Conservation (phyloP, 2,329 filamentous ascomycete species). For the Colletotrichum euphorbiae region DNA sequence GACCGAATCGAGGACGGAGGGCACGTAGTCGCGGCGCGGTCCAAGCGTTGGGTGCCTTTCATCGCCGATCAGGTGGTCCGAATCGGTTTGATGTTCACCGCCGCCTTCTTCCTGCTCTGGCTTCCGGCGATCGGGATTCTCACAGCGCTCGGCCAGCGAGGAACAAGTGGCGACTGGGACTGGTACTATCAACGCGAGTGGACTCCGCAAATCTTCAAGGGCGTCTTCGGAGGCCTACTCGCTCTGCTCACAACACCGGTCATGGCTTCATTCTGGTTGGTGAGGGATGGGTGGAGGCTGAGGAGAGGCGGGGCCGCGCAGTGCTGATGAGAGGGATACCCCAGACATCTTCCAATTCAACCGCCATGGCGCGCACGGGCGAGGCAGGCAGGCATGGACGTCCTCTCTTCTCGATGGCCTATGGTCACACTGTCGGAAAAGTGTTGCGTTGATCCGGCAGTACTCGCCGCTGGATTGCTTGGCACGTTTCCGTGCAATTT, state of each 20-base stretch:
- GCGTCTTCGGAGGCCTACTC: slow-evolving; percentile 59
- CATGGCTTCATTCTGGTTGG: slow-evolving; percentile 63
- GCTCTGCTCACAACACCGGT: slow-evolving; percentile 60
- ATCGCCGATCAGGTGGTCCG: slow-evolving; percentile 51
- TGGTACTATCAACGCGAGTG: slow-evolving; percentile 57
- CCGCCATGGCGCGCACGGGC: no score
- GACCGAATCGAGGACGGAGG: slow-evolving; percentile 43
- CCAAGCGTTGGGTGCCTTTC: slow-evolving; percentile 41
- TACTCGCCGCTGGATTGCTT: no score
- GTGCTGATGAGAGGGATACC: neutral
- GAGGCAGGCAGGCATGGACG: no score
- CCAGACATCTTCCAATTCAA: no score
- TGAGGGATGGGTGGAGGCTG: slow-evolving; percentile 60
- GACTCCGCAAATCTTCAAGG: slow-evolving; percentile 63
- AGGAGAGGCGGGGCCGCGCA: neutral
- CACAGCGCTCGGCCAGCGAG: slow-evolving; percentile 50
- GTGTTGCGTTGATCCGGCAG: no score
- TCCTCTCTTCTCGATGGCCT: no score
- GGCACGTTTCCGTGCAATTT: no score
- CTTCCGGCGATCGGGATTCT: slow-evolving; percentile 57
- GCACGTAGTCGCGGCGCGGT: slow-evolving; percentile 46
- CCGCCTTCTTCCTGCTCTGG: slow-evolving; percentile 58
- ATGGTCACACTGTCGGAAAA: no score
- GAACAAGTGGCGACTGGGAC: slow-evolving; percentile 50
- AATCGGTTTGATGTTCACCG: slow-evolving; percentile 51